Evolutionary conservation across 768 basidiomycete species (phyloP), one percentile per base, ranked within the genome.

Genomic region (Amanita molliuscula): DNA sequence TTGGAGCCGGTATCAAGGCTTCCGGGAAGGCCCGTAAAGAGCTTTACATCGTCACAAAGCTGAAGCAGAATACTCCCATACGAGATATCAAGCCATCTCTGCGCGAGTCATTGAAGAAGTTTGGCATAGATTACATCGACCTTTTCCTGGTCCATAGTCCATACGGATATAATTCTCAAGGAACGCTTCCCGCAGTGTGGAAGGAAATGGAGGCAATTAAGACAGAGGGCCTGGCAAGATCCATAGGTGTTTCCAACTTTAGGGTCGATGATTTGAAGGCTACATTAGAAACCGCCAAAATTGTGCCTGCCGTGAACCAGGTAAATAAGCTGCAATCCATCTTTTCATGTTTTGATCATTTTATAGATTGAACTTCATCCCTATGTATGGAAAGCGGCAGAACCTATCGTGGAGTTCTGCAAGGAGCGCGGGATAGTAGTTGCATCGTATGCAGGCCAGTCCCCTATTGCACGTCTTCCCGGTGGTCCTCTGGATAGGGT

Each of bases 181-280:
- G 72, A 18, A 72, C 63, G 47, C 62, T 83, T 47, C 66, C 67
- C 50, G 69, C 76, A 21, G 60, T 76, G 45, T 85, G 84, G 83
- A 69, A 69, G 42, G 75, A 66, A 4, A 74, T 86, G 74, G 82
- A 84, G 57, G 74, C 72, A 35, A 64, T 77, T 33, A 68, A 78
- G 56, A 58, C 58, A 18, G 72, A 66, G 4, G 73, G 74, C 2
- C 57, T 76, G 41, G 63, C 73, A 34, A 75, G 67, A 54, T 78
- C 78, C 44, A 82, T 87, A 45, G 84, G 84, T 3, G 82, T 88
- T 18, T 81, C 79, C 56, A 88, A 87, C 62, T 87, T 81, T 64
- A 66, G 58, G 25, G 67, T 82, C 34, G 61, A 72, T 26, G 68
- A 79, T 55, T 62, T 88, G 50, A 62, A 81, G 58, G 63, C 66